These are phyloP conservation scores for Cryphonectria japonica DNA, from an alignment of 2,329 filamentous ascomycete species.

Conservation along the genomic window DNA sequence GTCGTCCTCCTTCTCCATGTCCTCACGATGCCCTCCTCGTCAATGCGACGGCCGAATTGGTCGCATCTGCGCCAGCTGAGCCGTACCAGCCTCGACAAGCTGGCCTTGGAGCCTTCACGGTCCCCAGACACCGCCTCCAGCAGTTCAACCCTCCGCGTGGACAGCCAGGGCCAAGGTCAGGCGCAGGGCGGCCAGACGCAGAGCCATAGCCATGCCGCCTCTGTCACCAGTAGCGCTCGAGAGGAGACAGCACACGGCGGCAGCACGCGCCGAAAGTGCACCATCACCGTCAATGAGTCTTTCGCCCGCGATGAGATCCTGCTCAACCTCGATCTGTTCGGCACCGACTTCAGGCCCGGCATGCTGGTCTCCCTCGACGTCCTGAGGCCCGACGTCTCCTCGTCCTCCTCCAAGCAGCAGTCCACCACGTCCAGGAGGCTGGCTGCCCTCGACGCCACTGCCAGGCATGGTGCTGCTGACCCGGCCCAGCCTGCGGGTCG, in stretches of 20 bases:
- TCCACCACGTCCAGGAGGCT: slow-evolving; percentile 32
- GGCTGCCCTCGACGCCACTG: slow-evolving; percentile 24
- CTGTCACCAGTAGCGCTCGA: not conserved
- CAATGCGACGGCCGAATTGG: slow-evolving; percentile 54
- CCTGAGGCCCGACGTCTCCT: slow-evolving; percentile 44
- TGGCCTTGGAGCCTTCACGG: slow-evolving; percentile 41
- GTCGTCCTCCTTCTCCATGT: slow-evolving; percentile 37
- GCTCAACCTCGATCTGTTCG: slow-evolving; percentile 74
- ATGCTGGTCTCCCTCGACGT: slow-evolving; percentile 74
- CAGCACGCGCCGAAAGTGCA: slow-evolving; percentile 52
- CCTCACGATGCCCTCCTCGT: slow-evolving; percentile 48
- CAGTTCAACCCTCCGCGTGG: slow-evolving; percentile 49
- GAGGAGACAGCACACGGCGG: slow-evolving; percentile 28
- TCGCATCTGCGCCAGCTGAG: slow-evolving; percentile 59
- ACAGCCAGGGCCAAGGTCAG: slow-evolving; percentile 36
- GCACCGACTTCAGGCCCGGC: slow-evolving; percentile 65
- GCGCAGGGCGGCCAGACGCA: too few species aligned
- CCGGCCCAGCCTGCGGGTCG: slow-evolving; percentile 43
- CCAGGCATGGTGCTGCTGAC: slow-evolving; percentile 27
- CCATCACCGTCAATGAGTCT: slow-evolving; percentile 68
- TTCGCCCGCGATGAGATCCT: slow-evolving; percentile 79
- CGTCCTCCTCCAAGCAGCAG: slow-evolving; percentile 26
- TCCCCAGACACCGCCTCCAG: slow-evolving; percentile 56
- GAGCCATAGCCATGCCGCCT: not conserved
- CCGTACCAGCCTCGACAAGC: slow-evolving; percentile 51